Percentiles rank a stretch among this genome's conserved stretches.
These are phyloP conservation scores for Daldinia eschscholtzii DNA, from an alignment of 2,329 filamentous ascomycete species.

Conservation along the genomic window DNA sequence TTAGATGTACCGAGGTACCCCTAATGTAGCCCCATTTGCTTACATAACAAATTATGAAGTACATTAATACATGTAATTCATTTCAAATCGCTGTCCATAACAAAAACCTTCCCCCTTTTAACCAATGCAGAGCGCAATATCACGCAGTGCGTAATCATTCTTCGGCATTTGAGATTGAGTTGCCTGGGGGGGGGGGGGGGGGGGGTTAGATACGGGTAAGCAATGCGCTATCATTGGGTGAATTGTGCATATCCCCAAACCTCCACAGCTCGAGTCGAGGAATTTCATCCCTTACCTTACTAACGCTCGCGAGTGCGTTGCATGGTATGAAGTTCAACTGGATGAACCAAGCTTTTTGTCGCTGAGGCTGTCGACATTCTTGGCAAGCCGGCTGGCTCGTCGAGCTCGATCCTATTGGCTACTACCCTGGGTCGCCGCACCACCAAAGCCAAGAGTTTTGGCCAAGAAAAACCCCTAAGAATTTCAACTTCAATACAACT, in stretches of 20 bases:
- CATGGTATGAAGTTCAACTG: conserved; percentile 5
- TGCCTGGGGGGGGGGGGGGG: not conserved
- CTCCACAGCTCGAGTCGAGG: not conserved
- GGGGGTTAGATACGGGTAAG: not conserved
- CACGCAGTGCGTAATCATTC: conserved; percentile 4
- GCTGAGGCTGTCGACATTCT: conserved; percentile 30
- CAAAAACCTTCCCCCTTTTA: conserved; percentile 4
- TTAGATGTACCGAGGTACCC: not conserved
- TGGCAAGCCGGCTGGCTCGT: conserved; percentile 30
- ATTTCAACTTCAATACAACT: conserved; percentile 31
- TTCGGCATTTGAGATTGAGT: conserved; percentile 27
- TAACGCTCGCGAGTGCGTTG: not conserved
- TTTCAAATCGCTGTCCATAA: conserved; percentile 10
- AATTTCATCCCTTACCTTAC: conserved; percentile 3
- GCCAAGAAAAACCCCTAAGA: conserved; percentile 39
- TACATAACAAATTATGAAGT: conserved; percentile 7
- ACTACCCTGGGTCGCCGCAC: conserved; percentile 24
- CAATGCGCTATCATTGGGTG: not conserved
- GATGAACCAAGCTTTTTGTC: conserved; percentile 35
- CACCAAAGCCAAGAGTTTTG: conserved; percentile 45
- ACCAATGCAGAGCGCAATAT: conserved; percentile 7
- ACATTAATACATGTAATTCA: not conserved
- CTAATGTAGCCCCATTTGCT: not conserved
- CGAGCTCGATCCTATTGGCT: conserved; percentile 33
- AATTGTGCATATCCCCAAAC: not conserved